Conservation (phyloP, 2,329 filamentous ascomycete genomes). For the Talaromyces sp. region DNA sequence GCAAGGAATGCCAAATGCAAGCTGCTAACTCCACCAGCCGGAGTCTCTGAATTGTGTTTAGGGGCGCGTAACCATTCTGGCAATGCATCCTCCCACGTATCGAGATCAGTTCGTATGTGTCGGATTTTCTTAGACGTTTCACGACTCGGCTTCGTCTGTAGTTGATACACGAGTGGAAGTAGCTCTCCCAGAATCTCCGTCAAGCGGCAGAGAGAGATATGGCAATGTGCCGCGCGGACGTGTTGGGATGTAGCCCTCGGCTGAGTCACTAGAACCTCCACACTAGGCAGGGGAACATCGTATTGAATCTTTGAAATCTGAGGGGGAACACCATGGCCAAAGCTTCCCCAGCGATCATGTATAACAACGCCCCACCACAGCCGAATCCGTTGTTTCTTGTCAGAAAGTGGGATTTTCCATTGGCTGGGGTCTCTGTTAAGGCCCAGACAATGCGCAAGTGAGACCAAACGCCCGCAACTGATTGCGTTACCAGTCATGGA, state of each 20-base stretch:
- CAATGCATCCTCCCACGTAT: slow-evolving; percentile 41
- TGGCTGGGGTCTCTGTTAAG: slow-evolving; percentile 50
- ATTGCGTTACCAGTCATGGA: slow-evolving; percentile 55
- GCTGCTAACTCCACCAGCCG: slow-evolving; percentile 38
- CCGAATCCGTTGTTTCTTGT: slow-evolving; percentile 48
- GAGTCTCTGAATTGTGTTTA: slow-evolving; percentile 24
- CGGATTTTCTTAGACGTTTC: slow-evolving; percentile 41
- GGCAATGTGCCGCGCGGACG: slow-evolving; percentile 44
- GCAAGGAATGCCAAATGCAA: slow-evolving; percentile 40
- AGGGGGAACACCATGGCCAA: slow-evolving; percentile 51
- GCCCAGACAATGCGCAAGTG: slow-evolving; percentile 51
- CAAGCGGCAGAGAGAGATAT: slow-evolving; percentile 48
- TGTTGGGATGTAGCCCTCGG: slow-evolving; percentile 34
- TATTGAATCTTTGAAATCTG: slow-evolving; percentile 49
- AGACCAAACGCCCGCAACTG: slow-evolving; percentile 48
- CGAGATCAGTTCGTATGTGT: slow-evolving; percentile 40
- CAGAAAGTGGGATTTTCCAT: slow-evolving; percentile 47
- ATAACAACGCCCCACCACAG: slow-evolving; percentile 55
- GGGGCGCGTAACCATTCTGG: slow-evolving; percentile 38
- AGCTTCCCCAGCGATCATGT: slow-evolving; percentile 52
- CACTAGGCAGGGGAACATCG: slow-evolving; percentile 49
- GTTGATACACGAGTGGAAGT: slow-evolving; percentile 40
- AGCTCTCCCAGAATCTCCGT: slow-evolving; percentile 43
- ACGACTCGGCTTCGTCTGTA: slow-evolving; percentile 37
- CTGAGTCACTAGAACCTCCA: slow-evolving; percentile 35